phyloP scores from a whole-genome alignment of 345 rosid species.

The Melastoma malabathricum region DNA sequence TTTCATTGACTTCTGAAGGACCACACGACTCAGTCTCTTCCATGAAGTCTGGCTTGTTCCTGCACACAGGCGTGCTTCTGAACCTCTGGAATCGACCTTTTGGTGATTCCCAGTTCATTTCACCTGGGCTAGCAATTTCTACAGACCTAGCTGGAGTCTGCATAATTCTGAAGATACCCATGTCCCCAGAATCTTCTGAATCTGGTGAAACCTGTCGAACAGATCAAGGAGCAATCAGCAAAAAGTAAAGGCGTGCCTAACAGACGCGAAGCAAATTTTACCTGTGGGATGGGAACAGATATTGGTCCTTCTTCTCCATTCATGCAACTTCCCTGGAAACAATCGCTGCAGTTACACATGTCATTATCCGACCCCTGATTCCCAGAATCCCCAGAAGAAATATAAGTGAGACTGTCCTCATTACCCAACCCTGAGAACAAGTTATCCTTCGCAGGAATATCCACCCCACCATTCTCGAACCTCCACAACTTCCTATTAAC shows the following conservation, averaged over 20 bases:
- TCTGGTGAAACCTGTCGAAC: no score
- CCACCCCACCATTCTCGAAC: conserved; percentile 36
- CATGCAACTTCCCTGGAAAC: conserved; percentile 41
- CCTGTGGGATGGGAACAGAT: conserved; percentile 60
- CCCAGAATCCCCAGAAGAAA: conserved; percentile 20
- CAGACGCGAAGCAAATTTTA: conserved; percentile 9
- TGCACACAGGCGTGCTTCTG: conserved; percentile 36
- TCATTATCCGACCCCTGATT: conserved; percentile 11
- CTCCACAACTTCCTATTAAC: conserved; percentile 58
- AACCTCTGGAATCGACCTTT: conserved; percentile 17
- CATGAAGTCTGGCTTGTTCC: conserved; percentile 23
- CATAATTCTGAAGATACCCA: no score
- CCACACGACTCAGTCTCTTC: conserved; percentile 28
- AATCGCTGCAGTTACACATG: conserved; percentile 19
- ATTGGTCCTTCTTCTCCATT: conserved; percentile 21
- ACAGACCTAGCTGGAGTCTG: conserved; percentile 19
- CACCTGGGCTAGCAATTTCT: conserved; percentile 33
- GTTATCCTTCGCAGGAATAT: conserved; percentile 59
- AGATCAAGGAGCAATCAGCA: no score
- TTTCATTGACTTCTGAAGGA: conserved; percentile 9
- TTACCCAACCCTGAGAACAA: conserved; percentile 39
- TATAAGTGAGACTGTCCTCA: conserved; percentile 19
- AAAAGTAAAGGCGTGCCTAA: no score
- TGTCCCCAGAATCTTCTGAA: no score
- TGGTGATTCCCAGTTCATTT: conserved; percentile 27